A percentile compares a stretch with the other conserved stretches of the same genome.
Evolutionary conservation across 2,329 filamentous ascomycete genomes (phyloP).

Genomic region (Epichloe elymi): DNA sequence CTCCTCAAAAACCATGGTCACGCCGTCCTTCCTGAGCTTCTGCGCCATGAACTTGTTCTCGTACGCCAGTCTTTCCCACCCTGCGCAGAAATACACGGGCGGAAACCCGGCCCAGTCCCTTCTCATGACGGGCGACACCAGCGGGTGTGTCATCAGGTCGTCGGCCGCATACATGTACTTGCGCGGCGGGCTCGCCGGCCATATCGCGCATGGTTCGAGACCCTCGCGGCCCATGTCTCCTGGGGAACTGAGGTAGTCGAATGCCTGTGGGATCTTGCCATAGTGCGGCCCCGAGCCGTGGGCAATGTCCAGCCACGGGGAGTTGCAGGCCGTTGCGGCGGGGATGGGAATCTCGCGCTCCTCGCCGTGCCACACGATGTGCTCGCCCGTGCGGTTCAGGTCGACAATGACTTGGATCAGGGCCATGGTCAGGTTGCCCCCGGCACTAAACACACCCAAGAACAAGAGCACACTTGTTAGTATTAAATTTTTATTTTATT

Average conservation of each 20-base stretch:
- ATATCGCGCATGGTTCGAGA: conserved; percentile 34
- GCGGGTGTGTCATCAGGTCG: conserved; percentile 46
- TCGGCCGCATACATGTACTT: conserved; percentile 42
- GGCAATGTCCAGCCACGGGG: conserved; percentile 61
- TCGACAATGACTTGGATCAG: conserved; percentile 58
- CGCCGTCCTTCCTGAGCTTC: conserved; percentile 42
- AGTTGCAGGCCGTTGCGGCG: conserved; percentile 47
- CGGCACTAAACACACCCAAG: conserved; percentile 36
- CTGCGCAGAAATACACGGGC: conserved; percentile 55
- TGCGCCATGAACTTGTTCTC: conserved; percentile 49
- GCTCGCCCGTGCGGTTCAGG: conserved; percentile 32
- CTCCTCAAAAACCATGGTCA: conserved; percentile 52
- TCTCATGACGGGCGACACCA: conserved; percentile 49
- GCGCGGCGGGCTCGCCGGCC: conserved; percentile 44
- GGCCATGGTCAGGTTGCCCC: conserved; percentile 55
- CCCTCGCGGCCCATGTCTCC: conserved; percentile 15
- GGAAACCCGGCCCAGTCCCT: conserved; percentile 47
- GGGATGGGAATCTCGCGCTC: conserved; percentile 50
- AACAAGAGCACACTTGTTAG: neutral
- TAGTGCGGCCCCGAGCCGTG: conserved; percentile 31
- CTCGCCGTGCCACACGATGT: conserved; percentile 47
- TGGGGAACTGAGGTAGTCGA: conserved; percentile 38
- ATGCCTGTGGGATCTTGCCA: conserved; percentile 14
- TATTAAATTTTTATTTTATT: too few relatives aligned
- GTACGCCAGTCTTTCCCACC: conserved; percentile 60